phyloP scores from a whole-genome alignment of 106 monocot species.

The Acanthochlamys bracteata region DNA sequence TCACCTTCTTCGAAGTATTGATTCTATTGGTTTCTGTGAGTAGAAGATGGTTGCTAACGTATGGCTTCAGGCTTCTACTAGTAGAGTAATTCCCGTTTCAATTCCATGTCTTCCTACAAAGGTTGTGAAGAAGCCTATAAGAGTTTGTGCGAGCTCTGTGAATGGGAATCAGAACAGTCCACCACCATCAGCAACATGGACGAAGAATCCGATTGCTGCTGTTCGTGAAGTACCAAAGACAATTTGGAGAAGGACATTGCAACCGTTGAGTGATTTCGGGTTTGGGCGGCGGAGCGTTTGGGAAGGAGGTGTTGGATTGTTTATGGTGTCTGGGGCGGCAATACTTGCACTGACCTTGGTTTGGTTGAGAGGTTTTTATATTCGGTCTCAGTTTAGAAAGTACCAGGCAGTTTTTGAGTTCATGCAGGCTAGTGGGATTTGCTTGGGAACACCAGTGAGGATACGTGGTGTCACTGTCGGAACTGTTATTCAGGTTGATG shows the following conservation, averaged over 20 bases:
- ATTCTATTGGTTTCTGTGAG: too few species aligned
- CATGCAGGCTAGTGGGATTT: conserved; percentile 60
- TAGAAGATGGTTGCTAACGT: too few species aligned
- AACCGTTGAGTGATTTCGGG: conserved; percentile 61
- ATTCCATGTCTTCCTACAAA: conserved; percentile 1
- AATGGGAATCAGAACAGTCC: conserved; percentile 1
- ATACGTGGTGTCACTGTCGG: conserved; percentile 72
- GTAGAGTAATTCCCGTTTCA: too few species aligned
- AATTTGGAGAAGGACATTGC: conserved; percentile 46
- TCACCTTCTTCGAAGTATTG: too few species aligned
- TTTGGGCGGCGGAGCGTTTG: conserved; percentile 64
- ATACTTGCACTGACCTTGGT: conserved; percentile 41
- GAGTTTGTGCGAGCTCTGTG: background rate
- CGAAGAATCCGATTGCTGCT: background rate
- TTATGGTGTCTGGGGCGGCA: conserved; percentile 45
- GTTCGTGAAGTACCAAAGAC: conserved; percentile 8
- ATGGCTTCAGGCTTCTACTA: too few species aligned
- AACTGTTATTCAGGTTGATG: conserved; percentile 44
- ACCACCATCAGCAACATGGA: background rate
- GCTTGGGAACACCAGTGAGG: conserved; percentile 62
- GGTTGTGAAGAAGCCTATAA: background rate
- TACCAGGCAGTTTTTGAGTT: conserved; percentile 65
- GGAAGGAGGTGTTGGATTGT: conserved; percentile 74
- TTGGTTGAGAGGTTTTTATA: conserved; percentile 54
- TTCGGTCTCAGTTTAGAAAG: conserved; percentile 48